A percentile compares a stretch with the other conserved stretches of the same genome.
Conservation (phyloP, 148 eudicot genomes). For the Persicaria maculosa region DNA sequence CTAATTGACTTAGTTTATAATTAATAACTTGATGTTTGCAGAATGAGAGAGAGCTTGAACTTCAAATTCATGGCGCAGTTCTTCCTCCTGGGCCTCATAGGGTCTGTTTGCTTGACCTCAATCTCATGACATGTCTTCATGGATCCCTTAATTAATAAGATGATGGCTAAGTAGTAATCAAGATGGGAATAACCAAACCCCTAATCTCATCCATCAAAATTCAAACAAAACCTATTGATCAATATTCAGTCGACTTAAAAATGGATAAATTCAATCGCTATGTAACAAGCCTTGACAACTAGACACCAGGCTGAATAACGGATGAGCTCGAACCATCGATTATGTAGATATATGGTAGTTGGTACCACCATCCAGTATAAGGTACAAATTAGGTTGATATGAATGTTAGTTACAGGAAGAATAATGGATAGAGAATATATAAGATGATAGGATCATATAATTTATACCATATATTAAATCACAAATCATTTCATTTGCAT, state of each 20-base stretch:
- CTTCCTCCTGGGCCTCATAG: conserved; percentile 63
- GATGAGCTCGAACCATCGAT: no score
- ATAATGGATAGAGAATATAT: no score
- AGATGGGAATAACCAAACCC: not conserved
- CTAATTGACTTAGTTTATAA: not conserved
- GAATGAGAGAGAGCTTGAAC: conserved; percentile 35
- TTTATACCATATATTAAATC: no score
- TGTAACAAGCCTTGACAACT: no score
- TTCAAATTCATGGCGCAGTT: conserved; percentile 32
- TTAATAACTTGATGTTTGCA: conserved; percentile 4
- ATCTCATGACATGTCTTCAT: not conserved
- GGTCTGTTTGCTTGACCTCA: conserved; percentile 24
- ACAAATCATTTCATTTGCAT: no score
- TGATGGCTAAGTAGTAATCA: no score
- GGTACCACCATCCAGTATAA: no score
- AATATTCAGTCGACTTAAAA: not conserved
- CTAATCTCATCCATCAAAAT: not conserved
- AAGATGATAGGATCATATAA: no score
- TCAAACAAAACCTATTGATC: not conserved
- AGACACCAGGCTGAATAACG: no score
- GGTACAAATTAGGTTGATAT: no score
- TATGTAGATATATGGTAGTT: no score
- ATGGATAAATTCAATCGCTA: not conserved
- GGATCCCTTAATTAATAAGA: not conserved
- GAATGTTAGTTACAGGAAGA: no score